These are phyloP conservation scores for Umbilicus rupestris DNA, from an alignment of 164 flowering plant species.

Conservation along the genomic window DNA sequence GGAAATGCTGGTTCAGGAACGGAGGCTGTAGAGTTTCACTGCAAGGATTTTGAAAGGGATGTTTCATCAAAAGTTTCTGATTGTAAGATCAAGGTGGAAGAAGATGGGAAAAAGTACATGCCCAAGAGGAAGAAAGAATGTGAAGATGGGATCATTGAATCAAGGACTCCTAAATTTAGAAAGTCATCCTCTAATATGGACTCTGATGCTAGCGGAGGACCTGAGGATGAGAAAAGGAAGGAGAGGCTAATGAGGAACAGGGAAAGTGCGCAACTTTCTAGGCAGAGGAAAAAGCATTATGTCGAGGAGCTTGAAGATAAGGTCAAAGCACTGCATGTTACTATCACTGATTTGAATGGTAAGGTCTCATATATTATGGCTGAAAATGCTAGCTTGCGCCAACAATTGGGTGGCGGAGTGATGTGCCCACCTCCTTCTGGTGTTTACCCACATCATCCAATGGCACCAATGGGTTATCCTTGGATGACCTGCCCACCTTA, in stretches of 20 bases:
- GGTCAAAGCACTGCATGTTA: conserved; percentile 68
- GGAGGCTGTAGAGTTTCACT: conserved; percentile 14
- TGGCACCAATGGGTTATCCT: conserved; percentile 59
- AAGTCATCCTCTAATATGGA: conserved; percentile 21
- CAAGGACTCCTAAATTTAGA: conserved; percentile 31
- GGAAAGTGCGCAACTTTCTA: conserved; percentile 92
- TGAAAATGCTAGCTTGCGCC: conserved; percentile 69
- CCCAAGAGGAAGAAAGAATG: conserved; percentile 59
- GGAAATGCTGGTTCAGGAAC: conserved; percentile 26
- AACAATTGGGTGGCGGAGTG: conserved; percentile 52
- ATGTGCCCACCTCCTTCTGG: conserved; percentile 37
- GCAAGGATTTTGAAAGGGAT: conserved; percentile 19
- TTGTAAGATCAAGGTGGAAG: conserved; percentile 36
- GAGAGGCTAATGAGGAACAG: conserved; percentile 87
- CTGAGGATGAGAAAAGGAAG: conserved; percentile 56
- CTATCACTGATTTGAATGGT: conserved; percentile 63
- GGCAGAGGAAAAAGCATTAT: conserved; percentile 94
- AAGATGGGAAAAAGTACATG: conserved; percentile 9
- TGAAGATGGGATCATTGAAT: conserved; percentile 28
- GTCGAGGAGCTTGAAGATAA: conserved; percentile 97
- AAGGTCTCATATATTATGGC: conserved; percentile 64
- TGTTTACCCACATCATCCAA: conserved; percentile 39
- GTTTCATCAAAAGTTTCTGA: conserved; percentile 17
- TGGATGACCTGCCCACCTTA: conserved; percentile 71
- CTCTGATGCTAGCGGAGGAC: conserved; percentile 8